Evolutionary conservation across 2,329 filamentous ascomycete genomes (phyloP).

Genomic region (Talaromyces sp.): DNA sequence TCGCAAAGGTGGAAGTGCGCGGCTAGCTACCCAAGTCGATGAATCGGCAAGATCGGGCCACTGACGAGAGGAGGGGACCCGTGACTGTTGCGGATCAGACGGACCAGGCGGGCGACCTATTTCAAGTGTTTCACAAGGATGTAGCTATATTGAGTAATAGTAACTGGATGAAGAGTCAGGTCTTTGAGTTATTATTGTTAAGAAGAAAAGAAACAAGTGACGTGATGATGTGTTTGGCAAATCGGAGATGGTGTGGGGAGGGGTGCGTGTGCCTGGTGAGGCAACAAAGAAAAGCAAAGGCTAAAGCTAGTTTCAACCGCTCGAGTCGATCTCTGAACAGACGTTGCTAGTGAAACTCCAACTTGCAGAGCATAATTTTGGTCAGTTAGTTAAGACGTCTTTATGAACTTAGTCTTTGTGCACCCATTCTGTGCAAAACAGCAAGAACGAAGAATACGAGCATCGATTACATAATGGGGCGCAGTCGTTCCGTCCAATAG

Average conservation of each 20-base stretch:
- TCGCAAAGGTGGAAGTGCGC: slow-evolving; percentile 10
- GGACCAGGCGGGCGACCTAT: not conserved
- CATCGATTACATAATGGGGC: slow-evolving; percentile 1
- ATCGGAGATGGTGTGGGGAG: slow-evolving; percentile 6
- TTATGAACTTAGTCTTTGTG: not conserved
- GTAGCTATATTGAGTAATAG: not conserved
- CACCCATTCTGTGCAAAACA: not conserved
- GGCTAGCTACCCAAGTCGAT: not conserved
- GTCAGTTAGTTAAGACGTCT: not conserved
- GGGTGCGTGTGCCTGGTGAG: slow-evolving; percentile 1
- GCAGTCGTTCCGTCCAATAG: not conserved
- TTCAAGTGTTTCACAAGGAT: not conserved
- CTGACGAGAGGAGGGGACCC: not conserved
- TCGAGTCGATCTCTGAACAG: not conserved
- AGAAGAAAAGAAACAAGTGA: not conserved
- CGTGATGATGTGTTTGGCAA: not conserved
- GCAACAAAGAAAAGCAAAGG: not conserved
- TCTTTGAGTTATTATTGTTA: not conserved
- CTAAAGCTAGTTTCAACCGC: not conserved
- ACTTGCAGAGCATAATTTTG: not conserved
- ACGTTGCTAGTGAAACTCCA: not conserved
- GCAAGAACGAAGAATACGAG: not conserved
- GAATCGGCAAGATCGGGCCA: slow-evolving; percentile 10
- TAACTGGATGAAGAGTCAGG: not conserved
- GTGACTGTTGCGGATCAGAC: slow-evolving; percentile 3